A percentile compares a stretch with the other conserved stretches of the same genome.
Evolutionary conservation across 75 land plant genomes (phyloP).

Genomic region (Gnetum montanum): DNA sequence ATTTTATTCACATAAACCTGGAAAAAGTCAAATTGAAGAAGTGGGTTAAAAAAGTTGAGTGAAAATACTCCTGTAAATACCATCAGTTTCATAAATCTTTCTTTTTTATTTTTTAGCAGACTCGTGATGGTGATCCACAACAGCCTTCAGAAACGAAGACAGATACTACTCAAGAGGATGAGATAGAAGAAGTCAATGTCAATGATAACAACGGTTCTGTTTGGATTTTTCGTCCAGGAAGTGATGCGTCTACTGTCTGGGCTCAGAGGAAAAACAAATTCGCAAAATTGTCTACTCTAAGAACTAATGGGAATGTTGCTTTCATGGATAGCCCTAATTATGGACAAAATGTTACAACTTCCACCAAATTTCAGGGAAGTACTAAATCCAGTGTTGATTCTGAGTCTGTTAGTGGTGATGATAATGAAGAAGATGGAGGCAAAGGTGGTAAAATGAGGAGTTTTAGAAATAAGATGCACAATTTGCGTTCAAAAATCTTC

Average conservation of each 20-base stretch:
- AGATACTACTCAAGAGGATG: slow-evolving; percentile 14
- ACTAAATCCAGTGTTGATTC: too few relatives aligned
- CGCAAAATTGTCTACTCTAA: slow-evolving; percentile 12
- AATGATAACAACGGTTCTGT: slow-evolving; percentile 27
- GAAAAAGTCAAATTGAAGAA: too few relatives aligned
- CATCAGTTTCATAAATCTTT: not conserved
- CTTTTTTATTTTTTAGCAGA: not conserved
- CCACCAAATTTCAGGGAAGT: not conserved
- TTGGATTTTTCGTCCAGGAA: slow-evolving; percentile 46
- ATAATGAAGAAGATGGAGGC: slow-evolving; percentile 4
- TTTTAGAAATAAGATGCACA: slow-evolving; percentile 16
- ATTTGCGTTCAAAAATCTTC: slow-evolving; percentile 22
- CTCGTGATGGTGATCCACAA: not conserved
- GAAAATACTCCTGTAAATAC: too few relatives aligned
- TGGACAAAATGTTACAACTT: not conserved
- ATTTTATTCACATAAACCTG: too few relatives aligned
- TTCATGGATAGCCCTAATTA: slow-evolving; percentile 3
- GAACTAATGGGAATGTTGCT: slow-evolving; percentile 10
- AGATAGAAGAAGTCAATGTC: slow-evolving; percentile 35
- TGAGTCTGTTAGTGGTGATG: too few relatives aligned
- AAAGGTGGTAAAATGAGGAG: slow-evolving; percentile 1
- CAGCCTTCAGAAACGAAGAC: slow-evolving; percentile 1
- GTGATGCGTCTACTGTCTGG: slow-evolving; percentile 29
- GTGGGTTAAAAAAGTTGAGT: too few relatives aligned
- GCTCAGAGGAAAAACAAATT: slow-evolving; percentile 39